Conservation (phyloP, 208 protist species). For the Angomonas desouzai region DNA sequence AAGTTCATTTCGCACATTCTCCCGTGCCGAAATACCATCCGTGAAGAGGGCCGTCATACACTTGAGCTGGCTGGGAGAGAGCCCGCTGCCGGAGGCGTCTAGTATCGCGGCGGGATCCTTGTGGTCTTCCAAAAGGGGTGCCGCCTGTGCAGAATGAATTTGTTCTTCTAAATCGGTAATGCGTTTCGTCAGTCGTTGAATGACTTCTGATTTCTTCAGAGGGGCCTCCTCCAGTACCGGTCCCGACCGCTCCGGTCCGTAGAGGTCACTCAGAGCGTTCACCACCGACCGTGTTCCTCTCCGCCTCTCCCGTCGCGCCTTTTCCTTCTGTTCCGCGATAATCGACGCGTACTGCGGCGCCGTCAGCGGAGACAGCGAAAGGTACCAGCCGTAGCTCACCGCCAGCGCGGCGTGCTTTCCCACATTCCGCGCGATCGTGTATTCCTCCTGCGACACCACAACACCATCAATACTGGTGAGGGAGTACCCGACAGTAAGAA, state of each 20-base stretch:
- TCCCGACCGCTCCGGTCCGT: background rate
- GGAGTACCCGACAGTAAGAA: constrained; percentile 64
- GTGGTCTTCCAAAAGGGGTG: background rate
- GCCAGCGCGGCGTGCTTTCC: constrained; percentile 52
- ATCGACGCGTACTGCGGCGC: background rate
- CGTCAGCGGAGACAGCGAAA: background rate
- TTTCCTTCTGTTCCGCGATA: background rate
- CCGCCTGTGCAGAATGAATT: background rate
- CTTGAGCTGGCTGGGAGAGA: constrained; percentile 1
- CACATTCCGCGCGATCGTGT: constrained; percentile 29
- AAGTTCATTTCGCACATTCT: background rate
- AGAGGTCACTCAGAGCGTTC: background rate
- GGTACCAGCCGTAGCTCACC: constrained; percentile 71
- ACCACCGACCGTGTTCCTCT: background rate
- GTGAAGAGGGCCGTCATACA: constrained; percentile 7
- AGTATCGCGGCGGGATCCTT: background rate
- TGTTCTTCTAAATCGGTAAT: constrained; percentile 6
- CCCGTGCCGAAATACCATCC: background rate
- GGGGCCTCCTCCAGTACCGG: background rate
- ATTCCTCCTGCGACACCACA: constrained; percentile 44
- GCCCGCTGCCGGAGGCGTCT: background rate
- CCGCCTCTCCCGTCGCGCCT: background rate
- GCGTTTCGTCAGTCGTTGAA: constrained; percentile 13
- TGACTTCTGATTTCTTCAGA: constrained; percentile 8
- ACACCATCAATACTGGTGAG: constrained; percentile 52